These are phyloP conservation scores for Epichloe festucae DNA, from an alignment of 2,329 filamentous ascomycete genomes.

Conservation along the genomic window DNA sequence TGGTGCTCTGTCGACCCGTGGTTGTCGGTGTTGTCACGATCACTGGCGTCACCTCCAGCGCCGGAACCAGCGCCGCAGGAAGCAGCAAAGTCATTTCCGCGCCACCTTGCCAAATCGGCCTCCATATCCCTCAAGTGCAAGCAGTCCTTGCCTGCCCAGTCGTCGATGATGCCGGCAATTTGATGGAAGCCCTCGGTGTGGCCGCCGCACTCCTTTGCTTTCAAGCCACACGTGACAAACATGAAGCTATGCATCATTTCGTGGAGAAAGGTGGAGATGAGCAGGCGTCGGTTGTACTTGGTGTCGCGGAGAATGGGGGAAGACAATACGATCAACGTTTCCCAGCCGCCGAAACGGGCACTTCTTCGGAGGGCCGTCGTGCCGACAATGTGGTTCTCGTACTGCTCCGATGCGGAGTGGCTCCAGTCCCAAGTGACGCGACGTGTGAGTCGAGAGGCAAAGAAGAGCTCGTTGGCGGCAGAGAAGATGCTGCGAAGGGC, in stretches of 20 bases:
- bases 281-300: constrained; percentile 44
- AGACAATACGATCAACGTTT: constrained; percentile 50
- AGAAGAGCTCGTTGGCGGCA: constrained; percentile 50
- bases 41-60: background rate
- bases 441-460: constrained; percentile 39
- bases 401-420: constrained; percentile 33
- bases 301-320: constrained; percentile 43
- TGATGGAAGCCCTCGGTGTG: constrained; percentile 47
- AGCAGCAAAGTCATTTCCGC: constrained; percentile 13
- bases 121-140: constrained; percentile 47
- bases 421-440: constrained; percentile 53
- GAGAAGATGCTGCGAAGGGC: constrained; percentile 46
- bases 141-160: constrained; percentile 43
- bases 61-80: background rate
- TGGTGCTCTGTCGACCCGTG: constrained; percentile 6
- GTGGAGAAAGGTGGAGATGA: constrained; percentile 53
- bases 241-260: constrained; percentile 56
- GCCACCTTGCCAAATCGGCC: constrained; percentile 45
- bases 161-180: constrained; percentile 47
- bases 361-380: constrained; percentile 45
- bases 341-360: constrained; percentile 35
- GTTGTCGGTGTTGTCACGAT: constrained; percentile 2
- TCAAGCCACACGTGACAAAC: constrained; percentile 48
- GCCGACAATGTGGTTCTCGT: constrained; percentile 44
- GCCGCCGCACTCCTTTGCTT: constrained; percentile 40